Evolutionary conservation across 306 rosid species (phyloP).

Genomic region (Malus orientalis): DNA sequence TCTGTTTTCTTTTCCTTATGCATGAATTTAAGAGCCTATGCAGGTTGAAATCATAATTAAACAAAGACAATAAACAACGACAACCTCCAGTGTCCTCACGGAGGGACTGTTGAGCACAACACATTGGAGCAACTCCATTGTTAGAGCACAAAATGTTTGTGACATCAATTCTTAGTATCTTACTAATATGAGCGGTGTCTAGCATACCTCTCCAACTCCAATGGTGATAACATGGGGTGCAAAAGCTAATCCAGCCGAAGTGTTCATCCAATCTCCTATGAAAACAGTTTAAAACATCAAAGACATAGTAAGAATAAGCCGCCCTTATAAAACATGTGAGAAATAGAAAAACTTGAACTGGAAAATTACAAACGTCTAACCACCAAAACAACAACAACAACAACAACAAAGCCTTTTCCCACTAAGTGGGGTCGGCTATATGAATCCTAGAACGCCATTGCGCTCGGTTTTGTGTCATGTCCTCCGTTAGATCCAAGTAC

Average conservation of each 20-base stretch:
- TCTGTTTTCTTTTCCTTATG: background rate
- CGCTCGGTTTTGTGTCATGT: too few species aligned
- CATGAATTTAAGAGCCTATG: background rate
- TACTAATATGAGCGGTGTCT: background rate
- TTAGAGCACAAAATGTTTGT: background rate
- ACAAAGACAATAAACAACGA: background rate
- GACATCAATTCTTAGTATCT: conserved; percentile 5
- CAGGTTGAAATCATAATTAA: background rate
- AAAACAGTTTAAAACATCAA: conserved; percentile 9
- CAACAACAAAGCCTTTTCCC: too few species aligned
- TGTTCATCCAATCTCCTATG: conserved; percentile 98
- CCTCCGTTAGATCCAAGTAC: too few species aligned
- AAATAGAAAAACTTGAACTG: background rate
- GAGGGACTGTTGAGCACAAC: background rate
- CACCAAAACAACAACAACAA: too few species aligned
- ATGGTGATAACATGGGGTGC: conserved; percentile 83
- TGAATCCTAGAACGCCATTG: too few species aligned
- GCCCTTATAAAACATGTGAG: conserved; percentile 3
- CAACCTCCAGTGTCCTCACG: background rate
- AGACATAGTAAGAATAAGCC: conserved; percentile 3
- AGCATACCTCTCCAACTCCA: conserved; percentile 73
- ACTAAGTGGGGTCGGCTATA: too few species aligned
- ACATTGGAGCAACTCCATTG: background rate
- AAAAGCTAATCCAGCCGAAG: conserved; percentile 89
- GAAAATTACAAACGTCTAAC: background rate